Conservation (phyloP, 2,329 filamentous ascomycete genomes). For the Ampelomyces quisqualis region DNA sequence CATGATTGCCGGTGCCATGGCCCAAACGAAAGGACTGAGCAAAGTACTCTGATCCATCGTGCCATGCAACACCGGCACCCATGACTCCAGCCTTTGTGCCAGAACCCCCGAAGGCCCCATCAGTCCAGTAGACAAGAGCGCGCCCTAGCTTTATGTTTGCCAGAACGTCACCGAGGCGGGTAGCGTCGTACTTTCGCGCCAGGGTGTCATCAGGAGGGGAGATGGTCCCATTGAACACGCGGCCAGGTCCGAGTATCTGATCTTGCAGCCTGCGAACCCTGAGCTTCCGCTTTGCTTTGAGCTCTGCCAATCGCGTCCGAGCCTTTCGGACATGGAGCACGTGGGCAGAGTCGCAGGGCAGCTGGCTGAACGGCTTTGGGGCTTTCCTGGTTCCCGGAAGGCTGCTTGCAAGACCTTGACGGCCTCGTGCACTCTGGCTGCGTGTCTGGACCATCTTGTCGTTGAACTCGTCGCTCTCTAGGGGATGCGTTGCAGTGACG, state of each 20-base stretch:
- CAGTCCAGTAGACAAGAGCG: conserved; percentile 3
- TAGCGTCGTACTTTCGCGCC: neutral
- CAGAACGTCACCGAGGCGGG: neutral
- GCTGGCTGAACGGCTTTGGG: neutral
- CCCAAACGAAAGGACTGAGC: conserved; percentile 1
- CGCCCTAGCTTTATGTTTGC: neutral
- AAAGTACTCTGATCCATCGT: neutral
- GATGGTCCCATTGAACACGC: neutral
- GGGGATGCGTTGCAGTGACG: neutral
- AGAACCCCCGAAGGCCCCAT: conserved; percentile 3
- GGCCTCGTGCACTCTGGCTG: neutral
- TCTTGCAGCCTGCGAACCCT: neutral
- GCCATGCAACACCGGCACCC: conserved; percentile 9
- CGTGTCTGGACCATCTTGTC: neutral
- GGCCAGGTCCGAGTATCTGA: neutral
- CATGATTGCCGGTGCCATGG: neutral
- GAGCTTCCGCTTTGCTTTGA: neutral
- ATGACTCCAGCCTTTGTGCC: conserved; percentile 1
- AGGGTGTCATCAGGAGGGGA: neutral
- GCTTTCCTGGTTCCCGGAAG: neutral
- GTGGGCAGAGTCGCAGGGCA: neutral
- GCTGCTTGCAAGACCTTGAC: neutral
- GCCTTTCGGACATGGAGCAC: neutral
- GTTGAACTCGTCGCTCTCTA: too few relatives aligned
- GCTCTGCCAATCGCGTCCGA: too few relatives aligned